Conservation (phyloP, 441 rosid genomes). For the Euphorbia schlechtendalii region DNA sequence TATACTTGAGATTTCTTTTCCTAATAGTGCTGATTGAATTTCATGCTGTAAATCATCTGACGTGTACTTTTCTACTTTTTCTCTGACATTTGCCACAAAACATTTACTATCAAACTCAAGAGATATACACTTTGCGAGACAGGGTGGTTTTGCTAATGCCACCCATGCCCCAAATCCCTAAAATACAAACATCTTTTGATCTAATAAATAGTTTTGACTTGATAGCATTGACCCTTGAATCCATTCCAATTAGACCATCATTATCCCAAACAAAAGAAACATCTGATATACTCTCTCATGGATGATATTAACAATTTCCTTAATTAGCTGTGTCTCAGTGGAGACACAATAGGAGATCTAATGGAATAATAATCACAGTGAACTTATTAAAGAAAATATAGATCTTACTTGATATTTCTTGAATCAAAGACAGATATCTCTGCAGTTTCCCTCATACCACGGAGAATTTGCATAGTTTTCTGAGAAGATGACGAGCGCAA, state of each 20-base stretch:
- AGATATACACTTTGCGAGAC: not conserved
- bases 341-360: not conserved
- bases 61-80: not conserved
- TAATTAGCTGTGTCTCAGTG: not conserved
- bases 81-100: not conserved
- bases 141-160: constrained; percentile 14
- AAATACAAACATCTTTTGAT: not conserved
- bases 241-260: constrained; percentile 5
- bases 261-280: not conserved
- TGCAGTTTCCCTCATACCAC: constrained; percentile 17
- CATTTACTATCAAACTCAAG: not conserved
- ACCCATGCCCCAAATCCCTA: constrained; percentile 18
- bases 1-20: not conserved
- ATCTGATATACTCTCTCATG: not conserved
- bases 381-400: no score
- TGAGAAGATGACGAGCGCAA: constrained; percentile 23
- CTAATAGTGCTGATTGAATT: not conserved
- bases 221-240: constrained; percentile 2
- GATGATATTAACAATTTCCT: constrained; percentile 4
- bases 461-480: constrained; percentile 27
- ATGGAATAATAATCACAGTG: not conserved
- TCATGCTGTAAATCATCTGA: not conserved
- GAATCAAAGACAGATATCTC: constrained; percentile 26
- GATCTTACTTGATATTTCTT: not conserved
- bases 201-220: not conserved